A percentile compares a stretch with the other conserved stretches of the same genome.
Evolutionary conservation across 495 filamentous ascomycete genomes (phyloP).

Genomic region (Baudoinia panamericana): DNA sequence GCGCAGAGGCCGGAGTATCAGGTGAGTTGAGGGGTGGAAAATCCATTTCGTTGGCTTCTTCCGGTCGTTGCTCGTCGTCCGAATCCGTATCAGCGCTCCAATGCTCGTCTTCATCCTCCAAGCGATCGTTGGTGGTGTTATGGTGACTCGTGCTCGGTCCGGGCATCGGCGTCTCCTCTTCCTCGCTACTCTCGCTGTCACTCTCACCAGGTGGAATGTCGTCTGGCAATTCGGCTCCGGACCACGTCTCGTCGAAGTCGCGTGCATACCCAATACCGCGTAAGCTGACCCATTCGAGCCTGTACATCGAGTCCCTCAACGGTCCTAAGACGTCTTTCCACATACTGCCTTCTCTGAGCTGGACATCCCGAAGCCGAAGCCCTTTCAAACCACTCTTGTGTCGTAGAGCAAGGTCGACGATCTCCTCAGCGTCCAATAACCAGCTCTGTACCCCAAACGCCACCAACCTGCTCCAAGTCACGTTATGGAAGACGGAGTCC

Average conservation of each 20-base stretch:
- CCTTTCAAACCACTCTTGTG: constrained; percentile 44
- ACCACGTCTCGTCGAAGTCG: constrained; percentile 39
- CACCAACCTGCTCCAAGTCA: constrained; percentile 47
- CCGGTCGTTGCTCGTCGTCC: constrained; percentile 15
- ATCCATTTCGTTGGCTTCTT: constrained; percentile 30
- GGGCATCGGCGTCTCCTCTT: constrained; percentile 21
- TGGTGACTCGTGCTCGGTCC: constrained; percentile 2
- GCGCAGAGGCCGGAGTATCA: constrained; percentile 33
- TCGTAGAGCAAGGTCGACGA: constrained; percentile 43
- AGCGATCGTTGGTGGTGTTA: not conserved
- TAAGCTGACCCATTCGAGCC: constrained; percentile 47
- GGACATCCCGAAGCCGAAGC: constrained; percentile 44
- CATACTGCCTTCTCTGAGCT: constrained; percentile 42
- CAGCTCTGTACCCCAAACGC: constrained; percentile 55
- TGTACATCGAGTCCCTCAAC: constrained; percentile 45
- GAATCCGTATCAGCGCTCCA: constrained; percentile 14
- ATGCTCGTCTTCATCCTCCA: constrained; percentile 5
- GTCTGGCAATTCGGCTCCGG: constrained; percentile 35
- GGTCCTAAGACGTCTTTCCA: constrained; percentile 50
- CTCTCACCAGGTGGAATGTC: constrained; percentile 28
- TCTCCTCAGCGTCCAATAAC: constrained; percentile 46
- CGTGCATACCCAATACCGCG: constrained; percentile 47
- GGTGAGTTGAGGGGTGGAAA: constrained; percentile 24
- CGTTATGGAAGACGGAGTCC: constrained; percentile 48
- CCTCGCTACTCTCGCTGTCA: constrained; percentile 29